Base-by-base conservation (phyloP, 305 asterid genomes). In the Ruellia speciosa region DNA sequence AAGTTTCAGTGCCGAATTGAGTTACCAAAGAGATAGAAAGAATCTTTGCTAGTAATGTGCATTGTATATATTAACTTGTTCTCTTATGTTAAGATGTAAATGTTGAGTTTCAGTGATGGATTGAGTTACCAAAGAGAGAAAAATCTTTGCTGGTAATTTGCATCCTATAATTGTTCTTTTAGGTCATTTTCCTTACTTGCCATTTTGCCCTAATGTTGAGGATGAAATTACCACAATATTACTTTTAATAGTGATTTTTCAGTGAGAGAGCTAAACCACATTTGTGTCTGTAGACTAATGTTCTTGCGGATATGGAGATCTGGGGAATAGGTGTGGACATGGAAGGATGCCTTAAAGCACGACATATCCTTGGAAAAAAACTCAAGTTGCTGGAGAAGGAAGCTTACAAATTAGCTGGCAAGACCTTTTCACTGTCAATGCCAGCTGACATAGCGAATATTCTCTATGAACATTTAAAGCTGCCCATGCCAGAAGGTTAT, bases 281-380 rank as follows among this genome's bases (percentile, higher is more conserved):
- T 56, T 61, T 73, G 52, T 12, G 72, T 50, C 69, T 77, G 67
- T 67, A 92, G 99, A 90, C 74, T 33, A 72, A 82, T 53, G 75
- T 92, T 77, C 95, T 92, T 73, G 94, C 95, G 59, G 89, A 88
- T 74, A 92, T 92, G 97, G 99, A 92, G 87, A 76, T 77, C 50
- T 81, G 81, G 63, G 99, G 99, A 61, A 86, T 92, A 66, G 99
- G 99, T 62, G 96, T 92, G 66, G 97, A 92, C 79, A 84, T 92
- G 95, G 99, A 92, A 70, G 89, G 90, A 58, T 92, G 99, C 77
- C 84, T 88, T 68, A 79, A 56, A 62, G 90, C 95, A 12, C 82
- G 96, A 34, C 76, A 84, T 70, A 69, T 81, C 57, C 77, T 92
- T 69, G 87, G 92, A 67, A 86, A 62, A 72, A 92, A 92, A 74